phyloP scores from a whole-genome alignment of 2,329 filamentous ascomycete species.

The Ceratocystis alfenasii region DNA sequence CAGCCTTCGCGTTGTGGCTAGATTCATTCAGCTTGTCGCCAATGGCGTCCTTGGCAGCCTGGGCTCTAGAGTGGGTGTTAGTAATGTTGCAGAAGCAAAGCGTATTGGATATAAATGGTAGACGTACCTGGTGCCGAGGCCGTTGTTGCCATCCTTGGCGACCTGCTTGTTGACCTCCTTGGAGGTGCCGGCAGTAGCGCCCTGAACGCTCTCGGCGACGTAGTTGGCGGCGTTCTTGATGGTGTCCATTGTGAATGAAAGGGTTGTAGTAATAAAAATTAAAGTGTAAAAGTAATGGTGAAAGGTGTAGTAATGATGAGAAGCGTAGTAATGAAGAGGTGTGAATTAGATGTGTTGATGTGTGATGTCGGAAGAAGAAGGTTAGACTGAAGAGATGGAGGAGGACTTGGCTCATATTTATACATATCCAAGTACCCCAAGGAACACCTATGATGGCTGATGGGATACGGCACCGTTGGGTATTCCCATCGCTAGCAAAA shows the following conservation, averaged over 20 bases:
- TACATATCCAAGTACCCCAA: neutral
- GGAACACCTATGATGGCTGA: neutral
- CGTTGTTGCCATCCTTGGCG: slow-evolving; percentile 49
- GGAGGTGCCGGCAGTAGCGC: slow-evolving; percentile 42
- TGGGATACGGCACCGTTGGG: neutral
- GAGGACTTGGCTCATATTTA: slow-evolving; percentile 4
- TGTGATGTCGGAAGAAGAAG: neutral
- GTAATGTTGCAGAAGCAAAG: slow-evolving; percentile 23
- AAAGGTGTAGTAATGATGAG: slow-evolving; percentile 4
- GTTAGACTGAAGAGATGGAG: neutral
- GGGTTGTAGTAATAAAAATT: slow-evolving; percentile 24
- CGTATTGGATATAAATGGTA: no score
- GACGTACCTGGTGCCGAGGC: slow-evolving; percentile 42
- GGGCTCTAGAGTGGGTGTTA: slow-evolving; percentile 28
- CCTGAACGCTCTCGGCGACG: slow-evolving; percentile 54
- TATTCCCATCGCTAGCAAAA: neutral
- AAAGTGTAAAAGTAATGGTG: slow-evolving; percentile 23
- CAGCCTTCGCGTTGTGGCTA: slow-evolving; percentile 33
- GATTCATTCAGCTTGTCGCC: slow-evolving; percentile 38
- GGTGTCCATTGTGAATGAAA: slow-evolving; percentile 38
- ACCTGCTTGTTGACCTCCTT: slow-evolving; percentile 62
- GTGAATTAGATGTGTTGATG: neutral
- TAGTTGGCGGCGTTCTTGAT: slow-evolving; percentile 54
- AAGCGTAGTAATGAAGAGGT: neutral
- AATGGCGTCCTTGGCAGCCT: slow-evolving; percentile 39